phyloP scores from a whole-genome alignment of 768 basidiomycete species.

The Rhodotorula babjevae region DNA sequence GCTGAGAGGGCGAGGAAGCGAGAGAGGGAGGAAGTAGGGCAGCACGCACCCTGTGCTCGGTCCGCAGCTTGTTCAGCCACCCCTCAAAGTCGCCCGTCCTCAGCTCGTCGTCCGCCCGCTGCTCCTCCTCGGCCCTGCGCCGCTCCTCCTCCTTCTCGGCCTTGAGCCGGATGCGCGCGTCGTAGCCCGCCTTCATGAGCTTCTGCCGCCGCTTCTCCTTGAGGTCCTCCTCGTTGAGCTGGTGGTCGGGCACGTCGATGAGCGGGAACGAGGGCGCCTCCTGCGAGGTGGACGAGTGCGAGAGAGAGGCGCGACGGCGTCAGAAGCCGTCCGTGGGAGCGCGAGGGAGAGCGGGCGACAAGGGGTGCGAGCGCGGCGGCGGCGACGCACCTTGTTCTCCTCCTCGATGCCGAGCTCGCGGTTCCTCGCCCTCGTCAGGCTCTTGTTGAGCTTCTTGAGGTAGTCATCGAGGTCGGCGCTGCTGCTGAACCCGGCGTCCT shows the following conservation, averaged over 20 bases:
- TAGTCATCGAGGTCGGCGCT: conserved; percentile 62
- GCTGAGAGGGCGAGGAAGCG: not conserved
- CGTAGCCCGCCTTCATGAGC: conserved; percentile 86
- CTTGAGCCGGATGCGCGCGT: conserved; percentile 75
- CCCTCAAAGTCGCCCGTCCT: conserved; percentile 63
- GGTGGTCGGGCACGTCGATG: conserved; percentile 82
- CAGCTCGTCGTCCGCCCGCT: conserved; percentile 67
- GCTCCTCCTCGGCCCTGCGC: conserved; percentile 53
- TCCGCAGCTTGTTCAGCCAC: conserved; percentile 70
- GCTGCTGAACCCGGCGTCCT: conserved; percentile 62
- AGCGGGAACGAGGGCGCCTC: conserved; percentile 80
- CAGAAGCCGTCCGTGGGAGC: no score
- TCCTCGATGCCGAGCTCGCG: conserved; percentile 74
- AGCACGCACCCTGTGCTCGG: conserved; percentile 69
- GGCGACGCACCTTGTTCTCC: conserved; percentile 46
- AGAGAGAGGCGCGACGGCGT: not conserved
- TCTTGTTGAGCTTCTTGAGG: conserved; percentile 77
- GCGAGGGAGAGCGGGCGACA: not conserved
- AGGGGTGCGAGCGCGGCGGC: conserved; percentile 45
- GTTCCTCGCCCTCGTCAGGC: conserved; percentile 70
- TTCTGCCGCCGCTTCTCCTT: conserved; percentile 94
- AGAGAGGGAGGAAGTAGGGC: not conserved
- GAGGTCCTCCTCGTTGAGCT: conserved; percentile 78
- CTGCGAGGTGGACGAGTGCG: conserved; percentile 50
- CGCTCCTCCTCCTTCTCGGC: conserved; percentile 83